These are phyloP conservation scores for Podospora conica DNA, from an alignment of 495 filamentous ascomycete species.

Conservation along the genomic window DNA sequence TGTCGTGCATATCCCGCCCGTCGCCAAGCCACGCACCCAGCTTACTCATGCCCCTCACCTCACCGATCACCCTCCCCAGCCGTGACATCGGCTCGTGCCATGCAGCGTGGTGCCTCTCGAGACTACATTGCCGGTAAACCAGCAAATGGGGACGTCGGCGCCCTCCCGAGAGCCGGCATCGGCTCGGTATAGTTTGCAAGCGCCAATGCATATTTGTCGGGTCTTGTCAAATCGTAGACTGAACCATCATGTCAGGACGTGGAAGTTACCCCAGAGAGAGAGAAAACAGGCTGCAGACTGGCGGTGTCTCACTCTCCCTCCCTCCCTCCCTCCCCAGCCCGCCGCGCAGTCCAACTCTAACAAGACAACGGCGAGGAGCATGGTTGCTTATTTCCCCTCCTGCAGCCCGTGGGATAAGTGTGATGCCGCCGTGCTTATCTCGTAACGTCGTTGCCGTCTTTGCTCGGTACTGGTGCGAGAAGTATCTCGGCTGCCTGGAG, in stretches of 20 bases:
- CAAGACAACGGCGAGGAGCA: neutral
- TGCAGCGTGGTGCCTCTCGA: neutral
- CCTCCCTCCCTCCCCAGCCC: neutral
- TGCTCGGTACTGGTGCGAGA: neutral
- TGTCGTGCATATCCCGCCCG: neutral
- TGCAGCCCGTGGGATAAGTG: too few relatives aligned
- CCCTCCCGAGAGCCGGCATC: neutral
- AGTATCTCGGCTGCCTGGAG: neutral
- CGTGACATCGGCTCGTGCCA: neutral
- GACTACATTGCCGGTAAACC: neutral
- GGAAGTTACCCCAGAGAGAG: neutral
- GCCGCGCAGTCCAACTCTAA: neutral
- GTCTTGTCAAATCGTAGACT: neutral
- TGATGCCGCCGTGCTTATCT: neutral
- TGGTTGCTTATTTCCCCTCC: neutral
- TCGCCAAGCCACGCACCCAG: neutral
- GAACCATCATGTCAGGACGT: neutral
- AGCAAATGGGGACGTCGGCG: neutral
- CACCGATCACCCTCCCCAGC: neutral
- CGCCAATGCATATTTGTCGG: neutral
- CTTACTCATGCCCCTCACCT: neutral
- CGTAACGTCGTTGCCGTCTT: neutral
- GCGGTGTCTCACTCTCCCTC: neutral
- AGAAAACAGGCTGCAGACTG: neutral
- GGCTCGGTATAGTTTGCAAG: neutral